Conservation (phyloP, 441 rosid genomes). For the Gossypium lobatum region DNA sequence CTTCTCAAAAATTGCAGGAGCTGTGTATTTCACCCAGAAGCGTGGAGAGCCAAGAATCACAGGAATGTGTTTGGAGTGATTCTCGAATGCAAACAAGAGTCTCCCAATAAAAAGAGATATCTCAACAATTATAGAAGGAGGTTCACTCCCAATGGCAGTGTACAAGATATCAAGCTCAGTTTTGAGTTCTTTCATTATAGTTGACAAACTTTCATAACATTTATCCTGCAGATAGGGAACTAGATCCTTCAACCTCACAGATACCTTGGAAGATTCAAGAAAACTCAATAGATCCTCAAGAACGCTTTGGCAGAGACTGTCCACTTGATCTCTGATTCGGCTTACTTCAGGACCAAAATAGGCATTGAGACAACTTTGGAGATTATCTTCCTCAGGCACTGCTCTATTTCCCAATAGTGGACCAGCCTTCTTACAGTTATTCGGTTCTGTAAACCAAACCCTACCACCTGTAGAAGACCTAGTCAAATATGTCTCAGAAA, state of each 20-base stretch:
- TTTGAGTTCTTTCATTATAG: conserved; percentile 57
- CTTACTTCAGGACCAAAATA: conserved; percentile 92
- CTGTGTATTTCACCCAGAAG: conserved; percentile 73
- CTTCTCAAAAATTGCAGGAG: conserved; percentile 61
- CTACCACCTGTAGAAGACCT: conserved; percentile 88
- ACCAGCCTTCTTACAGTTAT: conserved; percentile 48
- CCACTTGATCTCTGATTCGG: conserved; percentile 78
- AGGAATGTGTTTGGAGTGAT: conserved; percentile 79
- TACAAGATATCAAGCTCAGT: conserved; percentile 56
- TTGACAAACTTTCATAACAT: conserved; percentile 72
- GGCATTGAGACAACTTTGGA: conserved; percentile 69
- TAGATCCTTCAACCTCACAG: conserved; percentile 70
- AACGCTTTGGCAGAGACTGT: conserved; percentile 58
- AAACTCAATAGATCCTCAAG: conserved; percentile 84
- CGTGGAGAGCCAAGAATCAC: conserved; percentile 89
- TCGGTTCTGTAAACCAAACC: conserved; percentile 90
- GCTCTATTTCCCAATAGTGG: conserved; percentile 37
- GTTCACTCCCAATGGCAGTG: conserved; percentile 41
- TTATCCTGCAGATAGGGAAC: conserved; percentile 75
- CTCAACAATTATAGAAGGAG: conserved; percentile 66
- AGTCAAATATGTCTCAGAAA: conserved; percentile 75
- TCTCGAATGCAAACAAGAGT: conserved; percentile 77
- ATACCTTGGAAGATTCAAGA: conserved; percentile 91
- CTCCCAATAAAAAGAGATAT: conserved; percentile 92
- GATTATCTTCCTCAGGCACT: conserved; percentile 59